A percentile compares a stretch with the other conserved stretches of the same genome.
phyloP scores from a whole-genome alignment of 2,329 filamentous ascomycete species.

The Colletotrichum sp. region DNA sequence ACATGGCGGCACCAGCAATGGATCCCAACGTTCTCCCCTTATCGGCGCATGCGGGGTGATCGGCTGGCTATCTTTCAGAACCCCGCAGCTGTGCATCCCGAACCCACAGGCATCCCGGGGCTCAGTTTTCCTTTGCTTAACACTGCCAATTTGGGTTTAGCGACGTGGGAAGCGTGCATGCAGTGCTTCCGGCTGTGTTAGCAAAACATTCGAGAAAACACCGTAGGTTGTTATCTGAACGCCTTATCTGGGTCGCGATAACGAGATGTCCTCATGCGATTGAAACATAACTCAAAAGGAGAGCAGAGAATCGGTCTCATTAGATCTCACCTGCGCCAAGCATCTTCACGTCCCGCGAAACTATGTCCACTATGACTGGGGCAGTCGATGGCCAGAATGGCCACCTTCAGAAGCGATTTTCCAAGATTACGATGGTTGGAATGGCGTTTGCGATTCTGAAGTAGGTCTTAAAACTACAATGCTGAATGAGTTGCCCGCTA shows the following conservation, averaged over 20 bases:
- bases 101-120: background rate
- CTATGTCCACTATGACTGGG: background rate
- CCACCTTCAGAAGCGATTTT: slow-evolving; percentile 39
- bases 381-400: slow-evolving; percentile 23
- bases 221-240: background rate
- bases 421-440: slow-evolving; percentile 46
- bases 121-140: slow-evolving; percentile 7
- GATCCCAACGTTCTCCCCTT: background rate
- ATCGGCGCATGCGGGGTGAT: background rate
- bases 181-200: background rate
- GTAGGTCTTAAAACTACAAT: slow-evolving; percentile 25
- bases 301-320: background rate
- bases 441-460: slow-evolving; percentile 50
- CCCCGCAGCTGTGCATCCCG: background rate
- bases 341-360: background rate
- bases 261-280: background rate
- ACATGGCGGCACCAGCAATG: background rate
- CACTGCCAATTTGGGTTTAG: background rate
- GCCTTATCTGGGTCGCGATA: background rate
- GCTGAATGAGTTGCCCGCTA: background rate
- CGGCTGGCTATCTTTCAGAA: background rate
- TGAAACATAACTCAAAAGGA: background rate
- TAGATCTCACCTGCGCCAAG: background rate
- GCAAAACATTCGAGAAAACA: background rate
- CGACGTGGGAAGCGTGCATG: background rate